A percentile compares a stretch with the other conserved stretches of the same genome.
phyloP scores from a whole-genome alignment of 2,329 filamentous ascomycete species.

The Colletotrichum somersetense region DNA sequence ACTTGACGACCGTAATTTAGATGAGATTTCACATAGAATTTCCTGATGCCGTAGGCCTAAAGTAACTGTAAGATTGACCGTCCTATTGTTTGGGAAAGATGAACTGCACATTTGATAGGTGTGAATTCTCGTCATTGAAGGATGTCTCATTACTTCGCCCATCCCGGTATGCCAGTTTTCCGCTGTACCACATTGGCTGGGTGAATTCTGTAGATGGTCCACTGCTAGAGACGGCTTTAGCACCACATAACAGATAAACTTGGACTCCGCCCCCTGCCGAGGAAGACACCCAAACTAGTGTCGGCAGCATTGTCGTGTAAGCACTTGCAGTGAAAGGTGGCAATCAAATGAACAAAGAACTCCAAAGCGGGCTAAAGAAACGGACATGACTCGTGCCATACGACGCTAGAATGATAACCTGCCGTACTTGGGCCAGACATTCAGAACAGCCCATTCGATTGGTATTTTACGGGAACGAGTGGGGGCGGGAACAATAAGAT shows the following conservation, averaged over 20 bases:
- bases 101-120: not conserved
- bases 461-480: slow-evolving; percentile 6
- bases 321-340: too few relatives aligned
- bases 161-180: too few relatives aligned
- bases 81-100: not conserved
- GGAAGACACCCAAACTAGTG: too few relatives aligned
- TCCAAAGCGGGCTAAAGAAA: not conserved
- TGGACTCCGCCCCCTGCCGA: too few relatives aligned
- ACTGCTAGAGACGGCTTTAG: not conserved
- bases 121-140: not conserved
- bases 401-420: not conserved
- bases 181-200: slow-evolving; percentile 23
- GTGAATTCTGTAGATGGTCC: not conserved
- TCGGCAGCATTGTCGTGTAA: too few relatives aligned
- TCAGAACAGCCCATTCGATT: not conserved
- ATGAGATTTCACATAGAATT: not conserved
- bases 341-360: too few relatives aligned
- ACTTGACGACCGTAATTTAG: not conserved
- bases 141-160: not conserved
- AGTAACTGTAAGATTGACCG: not conserved
- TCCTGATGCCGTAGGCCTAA: not conserved
- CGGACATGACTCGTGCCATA: slow-evolving; percentile 15
- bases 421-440: not conserved
- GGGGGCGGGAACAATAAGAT: slow-evolving; percentile 17
- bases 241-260: too few relatives aligned